Percentiles rank a stretch among this genome's conserved stretches.
phyloP scores from a whole-genome alignment of 2,329 filamentous ascomycete species.

The Paracamarosporium sp. region DNA sequence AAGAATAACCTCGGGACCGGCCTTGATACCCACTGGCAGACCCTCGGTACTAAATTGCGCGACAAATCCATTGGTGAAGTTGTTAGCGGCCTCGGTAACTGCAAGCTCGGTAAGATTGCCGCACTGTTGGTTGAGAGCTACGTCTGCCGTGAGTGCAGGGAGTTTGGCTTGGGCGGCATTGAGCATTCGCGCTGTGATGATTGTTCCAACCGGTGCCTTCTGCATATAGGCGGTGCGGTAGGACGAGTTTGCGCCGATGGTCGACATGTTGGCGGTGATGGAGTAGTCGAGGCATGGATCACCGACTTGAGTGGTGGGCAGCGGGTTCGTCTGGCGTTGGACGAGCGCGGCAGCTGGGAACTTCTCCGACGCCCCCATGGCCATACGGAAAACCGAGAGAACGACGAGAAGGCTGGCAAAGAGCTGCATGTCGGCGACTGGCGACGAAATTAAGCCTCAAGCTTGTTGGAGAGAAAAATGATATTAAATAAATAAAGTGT shows the following conservation, averaged over 20 bases:
- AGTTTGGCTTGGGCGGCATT: conserved; percentile 49
- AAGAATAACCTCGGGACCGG: conserved; percentile 28
- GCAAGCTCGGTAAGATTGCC: conserved; percentile 56
- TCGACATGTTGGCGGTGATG: conserved; percentile 56
- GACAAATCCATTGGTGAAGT: conserved; percentile 55
- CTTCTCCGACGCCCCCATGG: conserved; percentile 19
- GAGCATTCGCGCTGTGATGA: conserved; percentile 48
- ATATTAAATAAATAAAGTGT: conserved; percentile 31
- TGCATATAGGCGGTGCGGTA: conserved; percentile 56
- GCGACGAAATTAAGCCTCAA: conserved; percentile 7
- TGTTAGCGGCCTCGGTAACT: conserved; percentile 51
- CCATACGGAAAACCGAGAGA: conserved; percentile 31
- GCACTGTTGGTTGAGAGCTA: conserved; percentile 51
- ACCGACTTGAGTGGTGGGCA: conserved; percentile 23
- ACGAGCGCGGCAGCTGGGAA: conserved; percentile 26
- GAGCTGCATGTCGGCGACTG: conserved; percentile 31
- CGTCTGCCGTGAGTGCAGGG: conserved; percentile 49
- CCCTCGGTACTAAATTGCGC: conserved; percentile 38
- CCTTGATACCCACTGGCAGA: conserved; percentile 36
- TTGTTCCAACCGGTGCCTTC: conserved; percentile 52
- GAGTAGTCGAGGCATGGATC: conserved; percentile 53
- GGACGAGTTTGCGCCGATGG: conserved; percentile 54
- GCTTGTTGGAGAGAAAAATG: conserved; percentile 10
- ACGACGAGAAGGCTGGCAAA: conserved; percentile 34
- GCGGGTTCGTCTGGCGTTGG: conserved; percentile 32